Evolutionary conservation across 2,329 filamentous ascomycete genomes (phyloP), one percentile per base, ranked within the genome.

Genomic region (Pseudopithomyces chartarum): DNA sequence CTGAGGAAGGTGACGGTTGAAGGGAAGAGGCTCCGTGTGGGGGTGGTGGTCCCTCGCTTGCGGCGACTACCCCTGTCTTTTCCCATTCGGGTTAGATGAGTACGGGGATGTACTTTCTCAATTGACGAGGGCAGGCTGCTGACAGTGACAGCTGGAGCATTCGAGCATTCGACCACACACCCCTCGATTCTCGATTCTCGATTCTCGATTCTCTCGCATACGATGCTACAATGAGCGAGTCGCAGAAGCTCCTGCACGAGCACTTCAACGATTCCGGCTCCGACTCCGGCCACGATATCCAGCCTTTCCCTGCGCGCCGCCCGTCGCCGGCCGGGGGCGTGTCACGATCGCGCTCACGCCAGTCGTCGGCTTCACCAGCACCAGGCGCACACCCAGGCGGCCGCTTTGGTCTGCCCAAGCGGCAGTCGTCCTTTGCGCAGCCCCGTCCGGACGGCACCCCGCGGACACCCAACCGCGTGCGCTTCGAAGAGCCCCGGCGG

Each of bases 381-480:
- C 63, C 64, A 8, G 66, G 63, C 43, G 61, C 63, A 12, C 6
- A 40, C 15, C 32, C 51, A 17, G 49, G 36, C 61, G 64, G 26
- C 67, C 68, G 7, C 50, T 52, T 47, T 33, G 55, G 50, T 34
- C 58, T 59, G 48, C 59, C 65, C 23, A 73, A 72, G 57, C 71
- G 76, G 13, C 73, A 77, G 54, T 78, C 75, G 7, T 81, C 79
- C 0, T 78, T 82, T 56, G 80, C 80, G 2, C 80, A 81, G 54
- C 76, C 71, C 13, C 70, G 80, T 49, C 74, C 76, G 6, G 73
- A 78, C 63, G 80, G 80, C 58, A 83, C 85, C 34, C 84, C 88
- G 17, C 76, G 88, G 52, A 91, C 89, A 1, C 82, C 85, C 8
- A 88, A 90, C 71, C 84, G 90, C 23, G 91, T 95, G 44, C 88